Percentiles rank a stretch among this genome's conserved stretches.
These are phyloP conservation scores for Crepidotus variabilis DNA, from an alignment of 768 basidiomycete species.

Conservation along the genomic window DNA sequence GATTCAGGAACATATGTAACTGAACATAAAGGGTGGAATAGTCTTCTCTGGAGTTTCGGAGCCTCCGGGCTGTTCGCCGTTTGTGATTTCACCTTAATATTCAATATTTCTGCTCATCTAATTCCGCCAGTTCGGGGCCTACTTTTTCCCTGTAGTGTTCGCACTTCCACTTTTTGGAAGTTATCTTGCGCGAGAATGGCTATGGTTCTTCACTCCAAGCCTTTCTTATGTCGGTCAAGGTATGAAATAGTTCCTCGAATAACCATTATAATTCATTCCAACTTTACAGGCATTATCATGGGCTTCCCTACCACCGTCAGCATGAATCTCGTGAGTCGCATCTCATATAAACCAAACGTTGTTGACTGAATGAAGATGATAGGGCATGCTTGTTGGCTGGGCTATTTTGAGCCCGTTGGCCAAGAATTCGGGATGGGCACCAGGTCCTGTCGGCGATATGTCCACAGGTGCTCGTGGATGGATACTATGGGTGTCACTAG, in stretches of 20 bases:
- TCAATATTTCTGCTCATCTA: slow-evolving; percentile 1
- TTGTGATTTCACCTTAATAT: slow-evolving; percentile 16
- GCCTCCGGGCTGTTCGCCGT: slow-evolving; percentile 78
- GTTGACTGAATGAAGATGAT: slow-evolving; percentile 5
- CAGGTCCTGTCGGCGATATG: slow-evolving; percentile 88
- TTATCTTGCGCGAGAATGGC: slow-evolving; percentile 81
- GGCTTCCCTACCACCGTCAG: slow-evolving; percentile 91
- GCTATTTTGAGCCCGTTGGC: slow-evolving; percentile 87
- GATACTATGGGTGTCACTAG: slow-evolving; percentile 95
- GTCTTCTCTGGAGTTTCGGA: slow-evolving; percentile 74
- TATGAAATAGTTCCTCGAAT: slow-evolving; percentile 18
- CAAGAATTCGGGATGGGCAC: slow-evolving; percentile 85
- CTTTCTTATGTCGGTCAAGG: slow-evolving; percentile 93
- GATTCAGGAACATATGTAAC: slow-evolving; percentile 42
- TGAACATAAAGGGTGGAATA: slow-evolving; percentile 70
- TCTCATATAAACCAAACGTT: neutral
- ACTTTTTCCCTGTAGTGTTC: slow-evolving; percentile 88
- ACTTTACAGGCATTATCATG: slow-evolving; percentile 83
- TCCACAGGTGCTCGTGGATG: slow-evolving; percentile 87
- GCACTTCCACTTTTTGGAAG: slow-evolving; percentile 82
- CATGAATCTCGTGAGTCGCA: slow-evolving; percentile 74
- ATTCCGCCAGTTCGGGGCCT: slow-evolving; percentile 63
- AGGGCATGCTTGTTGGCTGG: slow-evolving; percentile 99
- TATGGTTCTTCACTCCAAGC: slow-evolving; percentile 93
- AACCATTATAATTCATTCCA: slow-evolving; percentile 1